These are phyloP conservation scores for Phytophthora kernoviae DNA, from an alignment of 352 stramenopile genomes.

Conservation along the genomic window DNA sequence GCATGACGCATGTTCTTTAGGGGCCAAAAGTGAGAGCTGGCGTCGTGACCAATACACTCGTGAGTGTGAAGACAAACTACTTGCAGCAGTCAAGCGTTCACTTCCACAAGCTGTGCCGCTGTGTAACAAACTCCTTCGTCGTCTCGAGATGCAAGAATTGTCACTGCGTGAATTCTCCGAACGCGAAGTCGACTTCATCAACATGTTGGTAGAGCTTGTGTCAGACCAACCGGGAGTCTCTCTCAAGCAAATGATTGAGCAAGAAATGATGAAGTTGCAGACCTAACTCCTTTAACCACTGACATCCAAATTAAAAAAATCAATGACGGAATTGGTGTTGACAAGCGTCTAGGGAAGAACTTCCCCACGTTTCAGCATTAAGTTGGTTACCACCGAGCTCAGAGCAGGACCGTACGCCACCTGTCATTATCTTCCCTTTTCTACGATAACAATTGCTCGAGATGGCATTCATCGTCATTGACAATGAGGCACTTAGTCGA, in stretches of 20 bases:
- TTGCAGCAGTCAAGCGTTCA: slow-evolving; percentile 58
- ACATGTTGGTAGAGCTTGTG: slow-evolving; percentile 76
- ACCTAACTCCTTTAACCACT: too few species aligned
- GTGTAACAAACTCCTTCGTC: slow-evolving; percentile 70
- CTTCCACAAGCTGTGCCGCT: slow-evolving; percentile 71
- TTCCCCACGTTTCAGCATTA: slow-evolving; percentile 29
- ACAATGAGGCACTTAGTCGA: slow-evolving; percentile 74
- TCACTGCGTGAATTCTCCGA: slow-evolving; percentile 74
- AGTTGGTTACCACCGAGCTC: slow-evolving; percentile 7
- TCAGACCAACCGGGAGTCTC: slow-evolving; percentile 69
- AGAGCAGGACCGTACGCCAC: slow-evolving; percentile 8
- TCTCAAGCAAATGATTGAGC: slow-evolving; percentile 72
- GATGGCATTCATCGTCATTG: slow-evolving; percentile 17
- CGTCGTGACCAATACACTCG: slow-evolving; percentile 40
- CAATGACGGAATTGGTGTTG: slow-evolving; percentile 10
- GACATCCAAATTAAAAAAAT: too few species aligned
- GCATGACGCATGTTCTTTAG: slow-evolving; percentile 10
- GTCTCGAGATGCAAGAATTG: slow-evolving; percentile 76
- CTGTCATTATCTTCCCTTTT: slow-evolving; percentile 46
- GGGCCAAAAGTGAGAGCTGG: slow-evolving; percentile 31
- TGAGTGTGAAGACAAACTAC: slow-evolving; percentile 65
- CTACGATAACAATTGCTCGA: slow-evolving; percentile 43
- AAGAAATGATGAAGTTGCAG: slow-evolving; percentile 68
- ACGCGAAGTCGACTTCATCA: slow-evolving; percentile 83
- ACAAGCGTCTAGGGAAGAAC: slow-evolving; percentile 27